Evolutionary conservation across 345 rosid genomes (phyloP).

Genomic region (Streptanthus diversifolius): DNA sequence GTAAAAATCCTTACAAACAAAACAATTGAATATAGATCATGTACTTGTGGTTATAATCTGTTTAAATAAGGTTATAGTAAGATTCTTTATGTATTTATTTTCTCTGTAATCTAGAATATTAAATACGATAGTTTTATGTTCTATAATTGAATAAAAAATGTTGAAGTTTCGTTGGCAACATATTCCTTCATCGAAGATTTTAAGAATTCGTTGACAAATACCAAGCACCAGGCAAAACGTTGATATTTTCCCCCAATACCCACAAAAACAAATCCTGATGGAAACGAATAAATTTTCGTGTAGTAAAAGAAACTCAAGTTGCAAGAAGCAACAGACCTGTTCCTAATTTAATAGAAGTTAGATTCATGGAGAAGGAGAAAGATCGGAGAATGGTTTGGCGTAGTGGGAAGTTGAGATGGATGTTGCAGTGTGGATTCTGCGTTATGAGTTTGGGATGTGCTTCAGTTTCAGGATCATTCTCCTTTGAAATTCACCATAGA

Average conservation of each 20-base stretch:
- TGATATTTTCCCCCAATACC: slow-evolving; percentile 5
- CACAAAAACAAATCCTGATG: not conserved
- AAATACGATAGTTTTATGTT: slow-evolving; percentile 15
- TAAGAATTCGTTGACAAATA: slow-evolving; percentile 25
- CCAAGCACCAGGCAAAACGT: slow-evolving; percentile 23
- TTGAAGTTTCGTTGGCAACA: slow-evolving; percentile 22
- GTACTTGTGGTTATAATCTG: not conserved
- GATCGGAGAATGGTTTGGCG: slow-evolving; percentile 5
- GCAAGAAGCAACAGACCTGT: slow-evolving; percentile 6
- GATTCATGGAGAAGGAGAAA: not conserved
- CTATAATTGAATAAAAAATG: not conserved
- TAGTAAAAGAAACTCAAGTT: slow-evolving; percentile 26
- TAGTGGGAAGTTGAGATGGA: slow-evolving; percentile 18
- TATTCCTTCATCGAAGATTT: slow-evolving; percentile 13
- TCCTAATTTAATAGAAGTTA: not conserved
- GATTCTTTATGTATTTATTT: not conserved
- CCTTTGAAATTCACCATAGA: slow-evolving; percentile 71
- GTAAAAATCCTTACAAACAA: not conserved
- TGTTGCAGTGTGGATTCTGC: slow-evolving; percentile 23
- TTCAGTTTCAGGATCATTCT: slow-evolving; percentile 46
- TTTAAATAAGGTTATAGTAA: not conserved
- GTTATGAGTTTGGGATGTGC: slow-evolving; percentile 20
- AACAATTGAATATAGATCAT: not conserved
- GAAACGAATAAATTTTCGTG: slow-evolving; percentile 17
- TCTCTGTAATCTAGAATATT: not conserved